These are phyloP conservation scores for Desmodesmus armatus DNA, from an alignment of 139 green algal genomes.

Conservation along the genomic window DNA sequence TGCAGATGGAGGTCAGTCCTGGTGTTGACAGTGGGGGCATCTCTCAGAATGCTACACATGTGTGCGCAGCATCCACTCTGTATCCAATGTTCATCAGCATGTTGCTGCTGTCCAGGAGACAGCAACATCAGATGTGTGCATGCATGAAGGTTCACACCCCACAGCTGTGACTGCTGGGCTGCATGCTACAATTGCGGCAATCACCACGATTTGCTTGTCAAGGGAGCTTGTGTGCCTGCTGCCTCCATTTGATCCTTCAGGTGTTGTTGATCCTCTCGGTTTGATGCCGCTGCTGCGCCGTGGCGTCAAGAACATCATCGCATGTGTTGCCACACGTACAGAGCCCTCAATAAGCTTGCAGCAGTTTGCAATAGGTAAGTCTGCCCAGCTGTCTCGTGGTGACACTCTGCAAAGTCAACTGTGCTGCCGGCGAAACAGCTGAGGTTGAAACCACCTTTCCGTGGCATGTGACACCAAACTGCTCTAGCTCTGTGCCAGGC, in stretches of 20 bases:
- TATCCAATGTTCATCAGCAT: no score
- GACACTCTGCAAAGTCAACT: no score
- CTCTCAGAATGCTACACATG: background rate
- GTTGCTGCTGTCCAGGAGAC: no score
- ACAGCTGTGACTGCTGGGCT: no score
- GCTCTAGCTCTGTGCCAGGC: no score
- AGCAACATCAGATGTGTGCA: no score
- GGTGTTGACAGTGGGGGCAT: background rate
- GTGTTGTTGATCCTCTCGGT: conserved; percentile 24
- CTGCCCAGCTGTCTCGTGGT: no score
- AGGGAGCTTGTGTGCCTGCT: conserved; percentile 17
- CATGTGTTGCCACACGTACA: conserved; percentile 21
- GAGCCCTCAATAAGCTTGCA: background rate
- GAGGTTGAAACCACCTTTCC: no score
- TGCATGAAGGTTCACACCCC: no score
- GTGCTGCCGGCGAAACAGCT: no score
- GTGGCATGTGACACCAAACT: no score
- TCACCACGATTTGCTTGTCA: no score
- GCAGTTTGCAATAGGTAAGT: conserved; percentile 22
- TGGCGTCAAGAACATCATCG: conserved; percentile 39
- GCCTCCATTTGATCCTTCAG: background rate
- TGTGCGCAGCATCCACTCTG: background rate
- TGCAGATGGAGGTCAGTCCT: conserved; percentile 26
- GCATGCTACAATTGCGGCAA: background rate
- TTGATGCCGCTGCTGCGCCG: conserved; percentile 38